Percentiles rank a stretch among this genome's conserved stretches.
phyloP scores from a whole-genome alignment of 306 rosid genomes.

The Citrullus mucosospermus region DNA sequence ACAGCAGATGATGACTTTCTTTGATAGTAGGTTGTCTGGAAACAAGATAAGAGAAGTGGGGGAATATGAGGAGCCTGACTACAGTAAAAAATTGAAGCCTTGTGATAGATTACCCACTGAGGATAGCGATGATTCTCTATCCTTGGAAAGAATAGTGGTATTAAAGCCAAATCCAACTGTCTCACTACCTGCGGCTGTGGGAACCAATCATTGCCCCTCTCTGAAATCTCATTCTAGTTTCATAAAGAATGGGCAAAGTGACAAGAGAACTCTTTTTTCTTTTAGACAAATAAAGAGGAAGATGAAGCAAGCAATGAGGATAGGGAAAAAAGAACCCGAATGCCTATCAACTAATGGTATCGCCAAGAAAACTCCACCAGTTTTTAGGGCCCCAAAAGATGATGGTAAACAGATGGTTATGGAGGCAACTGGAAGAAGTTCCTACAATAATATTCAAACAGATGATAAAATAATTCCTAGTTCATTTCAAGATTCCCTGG shows the following conservation, averaged over 20 bases:
- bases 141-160: slow-evolving; percentile 33
- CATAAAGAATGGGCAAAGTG: slow-evolving; percentile 14
- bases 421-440: slow-evolving; percentile 20
- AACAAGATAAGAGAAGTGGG: slow-evolving; percentile 14
- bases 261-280: slow-evolving; percentile 19
- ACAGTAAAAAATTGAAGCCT: slow-evolving; percentile 2
- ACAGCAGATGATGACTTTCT: slow-evolving; percentile 11
- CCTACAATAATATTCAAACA: background rate
- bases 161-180: slow-evolving; percentile 27
- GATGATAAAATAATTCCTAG: slow-evolving; percentile 9
- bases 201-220: slow-evolving; percentile 11
- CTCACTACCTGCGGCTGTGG: slow-evolving; percentile 13
- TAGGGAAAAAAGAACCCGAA: slow-evolving; percentile 29
- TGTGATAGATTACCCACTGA: slow-evolving; percentile 13
- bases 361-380: slow-evolving; percentile 5
- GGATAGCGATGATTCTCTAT: slow-evolving; percentile 11
- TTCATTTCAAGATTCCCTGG: slow-evolving; percentile 17
- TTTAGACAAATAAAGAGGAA: slow-evolving; percentile 39
- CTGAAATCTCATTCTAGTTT: slow-evolving; percentile 17
- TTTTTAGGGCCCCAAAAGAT: slow-evolving; percentile 19
- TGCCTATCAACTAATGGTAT: slow-evolving; percentile 10
- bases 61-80: slow-evolving; percentile 20
- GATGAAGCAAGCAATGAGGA: slow-evolving; percentile 34
- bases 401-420: slow-evolving; percentile 15
- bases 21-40: slow-evolving; percentile 14